phyloP scores from a whole-genome alignment of 2,329 filamentous ascomycete genomes.

The Allantophomopsis cytisporea region DNA sequence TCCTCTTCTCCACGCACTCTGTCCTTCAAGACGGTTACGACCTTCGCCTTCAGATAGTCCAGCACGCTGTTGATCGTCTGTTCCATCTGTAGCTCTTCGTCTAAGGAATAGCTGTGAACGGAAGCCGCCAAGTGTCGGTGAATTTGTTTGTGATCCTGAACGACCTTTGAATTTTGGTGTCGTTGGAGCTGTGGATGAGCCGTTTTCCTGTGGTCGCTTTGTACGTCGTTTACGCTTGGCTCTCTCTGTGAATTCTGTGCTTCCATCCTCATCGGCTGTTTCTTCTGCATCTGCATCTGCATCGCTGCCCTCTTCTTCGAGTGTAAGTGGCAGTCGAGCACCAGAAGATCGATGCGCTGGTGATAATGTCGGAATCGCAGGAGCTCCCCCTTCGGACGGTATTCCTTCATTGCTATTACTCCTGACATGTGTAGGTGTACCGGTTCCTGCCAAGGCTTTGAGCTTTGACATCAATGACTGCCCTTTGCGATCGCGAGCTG shows the following conservation, averaged over 20 bases:
- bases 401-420: conserved; percentile 21
- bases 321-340: conserved; percentile 36
- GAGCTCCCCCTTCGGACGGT: conserved; percentile 16
- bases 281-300: conserved; percentile 72
- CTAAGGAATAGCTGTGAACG: conserved; percentile 38
- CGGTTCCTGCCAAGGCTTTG: conserved; percentile 52
- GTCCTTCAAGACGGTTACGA: conserved; percentile 42
- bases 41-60: conserved; percentile 67
- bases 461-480: conserved; percentile 67
- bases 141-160: conserved; percentile 9
- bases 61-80: conserved; percentile 41
- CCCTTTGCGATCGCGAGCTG: conserved; percentile 42
- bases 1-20: conserved; percentile 43
- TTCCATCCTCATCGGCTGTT: conserved; percentile 62
- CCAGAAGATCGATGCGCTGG: conserved; percentile 32
- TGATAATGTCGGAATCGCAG: conserved; percentile 16
- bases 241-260: conserved; percentile 26
- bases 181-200: conserved; percentile 46
- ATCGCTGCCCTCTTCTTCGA: conserved; percentile 51
- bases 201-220: conserved; percentile 38
- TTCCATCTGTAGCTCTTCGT: conserved; percentile 53
- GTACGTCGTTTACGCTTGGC: conserved; percentile 52
- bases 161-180: conserved; percentile 33
- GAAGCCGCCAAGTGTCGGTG: conserved; percentile 9
- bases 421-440: conserved; percentile 29